Conservation (phyloP, 306 rosid genomes). For the Styphnolobium japonicum region DNA sequence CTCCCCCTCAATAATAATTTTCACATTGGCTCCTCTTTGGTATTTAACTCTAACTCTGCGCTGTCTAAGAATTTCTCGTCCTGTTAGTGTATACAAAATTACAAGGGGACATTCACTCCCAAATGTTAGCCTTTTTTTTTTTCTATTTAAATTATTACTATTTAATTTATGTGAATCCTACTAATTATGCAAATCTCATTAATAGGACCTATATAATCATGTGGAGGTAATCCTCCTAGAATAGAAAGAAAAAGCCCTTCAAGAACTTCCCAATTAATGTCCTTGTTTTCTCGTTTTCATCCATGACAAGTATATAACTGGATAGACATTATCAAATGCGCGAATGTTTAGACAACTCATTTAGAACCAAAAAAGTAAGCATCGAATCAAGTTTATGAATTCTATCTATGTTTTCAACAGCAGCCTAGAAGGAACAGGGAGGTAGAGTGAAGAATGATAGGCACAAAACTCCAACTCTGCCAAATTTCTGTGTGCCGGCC, state of each 20-base stretch:
- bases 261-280: not conserved
- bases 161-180: too few relatives aligned
- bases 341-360: not conserved
- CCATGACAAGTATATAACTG: not conserved
- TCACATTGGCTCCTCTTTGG: too few relatives aligned
- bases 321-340: not conserved
- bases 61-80: too few relatives aligned
- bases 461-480: not conserved
- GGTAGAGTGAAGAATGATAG: not conserved
- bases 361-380: not conserved
- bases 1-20: too few relatives aligned
- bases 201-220: too few relatives aligned
- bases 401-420: not conserved
- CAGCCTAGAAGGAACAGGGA: not conserved
- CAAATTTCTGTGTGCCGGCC: conserved; percentile 11
- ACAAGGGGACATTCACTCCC: too few relatives aligned
- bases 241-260: not conserved
- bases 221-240: not conserved
- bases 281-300: not conserved
- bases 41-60: too few relatives aligned
- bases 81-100: too few relatives aligned
- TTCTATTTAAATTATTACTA: too few relatives aligned
- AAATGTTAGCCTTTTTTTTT: too few relatives aligned
- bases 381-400: not conserved
- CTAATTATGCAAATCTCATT: too few relatives aligned